Conservation (phyloP, 1,139 yeast species). For the Lodderomyces beijingensis region DNA sequence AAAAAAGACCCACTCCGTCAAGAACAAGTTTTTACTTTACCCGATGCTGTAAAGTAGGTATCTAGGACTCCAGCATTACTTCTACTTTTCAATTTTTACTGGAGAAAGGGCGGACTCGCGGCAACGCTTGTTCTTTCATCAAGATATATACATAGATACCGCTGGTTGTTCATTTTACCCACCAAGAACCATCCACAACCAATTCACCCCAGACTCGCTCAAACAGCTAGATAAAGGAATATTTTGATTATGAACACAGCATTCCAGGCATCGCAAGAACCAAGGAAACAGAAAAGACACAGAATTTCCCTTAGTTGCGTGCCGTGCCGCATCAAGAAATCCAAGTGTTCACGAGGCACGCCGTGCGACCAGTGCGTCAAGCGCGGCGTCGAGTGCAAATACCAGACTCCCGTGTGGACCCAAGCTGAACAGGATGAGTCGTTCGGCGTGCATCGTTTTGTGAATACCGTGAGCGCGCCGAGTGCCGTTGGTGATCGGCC, state of each 20-base stretch:
- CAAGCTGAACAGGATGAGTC: constrained; percentile 5
- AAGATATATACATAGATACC: too few species aligned
- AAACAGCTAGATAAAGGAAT: not conserved
- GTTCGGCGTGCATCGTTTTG: constrained; percentile 5
- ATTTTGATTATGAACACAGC: constrained; percentile 3
- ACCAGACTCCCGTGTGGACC: constrained; percentile 21
- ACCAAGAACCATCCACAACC: too few species aligned
- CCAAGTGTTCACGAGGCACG: constrained; percentile 29
- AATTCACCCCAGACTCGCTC: too few species aligned
- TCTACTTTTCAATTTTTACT: too few species aligned
- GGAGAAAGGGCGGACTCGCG: too few species aligned
- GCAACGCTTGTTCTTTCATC: too few species aligned
- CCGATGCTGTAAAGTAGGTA: too few species aligned
- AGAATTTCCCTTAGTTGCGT: constrained; percentile 26
- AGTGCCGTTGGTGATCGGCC: too few species aligned
- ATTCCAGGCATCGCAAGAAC: constrained; percentile 3
- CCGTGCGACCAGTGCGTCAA: constrained; percentile 32
- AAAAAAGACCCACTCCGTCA: too few species aligned
- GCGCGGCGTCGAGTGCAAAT: constrained; percentile 26
- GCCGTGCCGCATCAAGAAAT: constrained; percentile 38
- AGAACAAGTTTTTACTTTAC: too few species aligned
- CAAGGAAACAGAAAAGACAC: constrained; percentile 7
- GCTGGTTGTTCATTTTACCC: too few species aligned
- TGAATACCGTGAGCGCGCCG: not conserved
- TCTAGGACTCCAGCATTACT: too few species aligned